Percentiles rank a stretch among this genome's conserved stretches.
phyloP scores from a whole-genome alignment of 257 asterid genomes.

The Lycium ferocissimum region DNA sequence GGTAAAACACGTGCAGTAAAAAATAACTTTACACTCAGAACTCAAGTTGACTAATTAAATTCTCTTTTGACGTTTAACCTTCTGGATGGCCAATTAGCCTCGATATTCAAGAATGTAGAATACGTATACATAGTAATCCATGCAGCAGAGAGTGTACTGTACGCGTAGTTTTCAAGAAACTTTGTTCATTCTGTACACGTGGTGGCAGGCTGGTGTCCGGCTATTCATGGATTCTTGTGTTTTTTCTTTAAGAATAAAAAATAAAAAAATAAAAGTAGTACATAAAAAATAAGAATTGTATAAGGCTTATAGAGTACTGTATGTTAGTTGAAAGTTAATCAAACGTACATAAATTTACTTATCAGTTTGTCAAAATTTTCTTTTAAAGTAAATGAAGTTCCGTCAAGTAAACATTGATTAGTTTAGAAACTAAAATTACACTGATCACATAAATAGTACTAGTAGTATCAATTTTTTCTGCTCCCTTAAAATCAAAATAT shows the following conservation, averaged over 20 bases:
- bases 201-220: not conserved
- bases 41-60: too few relatives aligned
- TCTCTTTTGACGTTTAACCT: not conserved
- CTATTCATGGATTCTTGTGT: not conserved
- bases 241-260: not conserved
- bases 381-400: too few relatives aligned
- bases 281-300: not conserved
- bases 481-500: not conserved
- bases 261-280: not conserved
- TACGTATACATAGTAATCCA: not conserved
- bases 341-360: too few relatives aligned
- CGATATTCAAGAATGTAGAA: not conserved
- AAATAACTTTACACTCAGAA: too few relatives aligned
- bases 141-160: not conserved
- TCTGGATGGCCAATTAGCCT: not conserved
- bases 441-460: too few relatives aligned
- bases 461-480: too few relatives aligned
- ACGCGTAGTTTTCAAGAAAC: not conserved
- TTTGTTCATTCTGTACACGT: conserved; percentile 21
- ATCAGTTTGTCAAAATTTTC: too few relatives aligned
- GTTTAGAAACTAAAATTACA: too few relatives aligned
- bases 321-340: too few relatives aligned
- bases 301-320: too few relatives aligned
- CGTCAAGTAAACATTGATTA: too few relatives aligned
- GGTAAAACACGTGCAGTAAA: too few relatives aligned